A percentile compares a stretch with the other conserved stretches of the same genome.
These are phyloP conservation scores for Symmetrospora coprosmae DNA, from an alignment of 768 basidiomycete species.

Conservation along the genomic window DNA sequence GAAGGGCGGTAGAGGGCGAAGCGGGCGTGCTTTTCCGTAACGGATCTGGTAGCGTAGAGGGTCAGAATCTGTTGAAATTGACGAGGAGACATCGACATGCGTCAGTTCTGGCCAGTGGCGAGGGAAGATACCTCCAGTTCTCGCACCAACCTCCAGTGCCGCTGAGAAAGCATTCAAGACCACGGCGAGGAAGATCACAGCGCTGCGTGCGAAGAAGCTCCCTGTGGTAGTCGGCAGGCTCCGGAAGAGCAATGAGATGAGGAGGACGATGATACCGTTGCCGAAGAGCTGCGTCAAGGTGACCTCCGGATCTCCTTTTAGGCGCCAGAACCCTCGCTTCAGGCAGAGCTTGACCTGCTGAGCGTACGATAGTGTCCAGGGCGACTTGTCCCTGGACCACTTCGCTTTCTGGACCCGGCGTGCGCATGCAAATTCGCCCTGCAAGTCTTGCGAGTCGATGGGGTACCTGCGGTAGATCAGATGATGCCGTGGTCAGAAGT, in stretches of 20 bases:
- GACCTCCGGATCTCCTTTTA: conserved; percentile 39
- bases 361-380: conserved; percentile 42
- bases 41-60: conserved; percentile 18
- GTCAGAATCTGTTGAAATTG: conserved; percentile 16
- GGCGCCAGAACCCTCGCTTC: conserved; percentile 42
- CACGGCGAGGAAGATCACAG: conserved; percentile 58
- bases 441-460: conserved; percentile 31
- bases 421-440: conserved; percentile 36
- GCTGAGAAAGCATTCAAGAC: conserved; percentile 39
- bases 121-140: too few relatives aligned
- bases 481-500: too few relatives aligned
- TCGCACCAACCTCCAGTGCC: conserved; percentile 18
- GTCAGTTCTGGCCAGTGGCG: too few relatives aligned
- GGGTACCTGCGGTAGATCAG: conserved; percentile 34
- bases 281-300: background rate
- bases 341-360: conserved; percentile 44
- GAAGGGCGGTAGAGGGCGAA: conserved; percentile 42
- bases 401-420: conserved; percentile 39
- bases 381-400: conserved; percentile 37
- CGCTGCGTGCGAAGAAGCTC: conserved; percentile 59
- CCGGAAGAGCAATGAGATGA: conserved; percentile 54
- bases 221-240: conserved; percentile 45
- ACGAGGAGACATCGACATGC: too few relatives aligned
- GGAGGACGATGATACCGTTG: too few relatives aligned
- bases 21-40: conserved; percentile 35